Conservation (phyloP, 352 stramenopile genomes). For the Globisporangium yorkense region DNA sequence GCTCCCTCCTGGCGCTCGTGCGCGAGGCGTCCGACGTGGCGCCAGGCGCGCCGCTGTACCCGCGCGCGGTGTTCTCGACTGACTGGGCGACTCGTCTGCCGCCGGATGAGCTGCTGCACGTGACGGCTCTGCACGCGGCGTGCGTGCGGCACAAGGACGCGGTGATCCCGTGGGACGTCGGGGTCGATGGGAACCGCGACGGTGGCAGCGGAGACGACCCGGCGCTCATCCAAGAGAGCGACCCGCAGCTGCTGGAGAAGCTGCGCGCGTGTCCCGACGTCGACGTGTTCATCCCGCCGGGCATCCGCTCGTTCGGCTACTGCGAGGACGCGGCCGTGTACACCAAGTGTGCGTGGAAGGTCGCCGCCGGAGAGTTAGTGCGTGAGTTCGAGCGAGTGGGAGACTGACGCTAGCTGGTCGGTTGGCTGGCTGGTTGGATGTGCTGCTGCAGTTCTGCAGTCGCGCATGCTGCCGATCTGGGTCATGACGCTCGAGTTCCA, state of each 20-base stretch:
- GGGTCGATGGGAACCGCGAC: slow-evolving; percentile 7
- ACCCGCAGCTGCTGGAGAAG: slow-evolving; percentile 35
- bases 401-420: neutral
- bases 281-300: slow-evolving; percentile 51
- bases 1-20: slow-evolving; percentile 12
- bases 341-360: slow-evolving; percentile 37
- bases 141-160: slow-evolving; percentile 24
- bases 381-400: slow-evolving; percentile 7
- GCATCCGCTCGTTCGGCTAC: slow-evolving; percentile 51
- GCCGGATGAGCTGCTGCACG: slow-evolving; percentile 31
- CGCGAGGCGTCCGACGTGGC: slow-evolving; percentile 5
- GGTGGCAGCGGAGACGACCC: slow-evolving; percentile 3
- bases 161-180: slow-evolving; percentile 27
- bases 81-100: slow-evolving; percentile 16
- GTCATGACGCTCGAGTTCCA: slow-evolving; percentile 31
- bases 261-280: slow-evolving; percentile 44
- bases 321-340: slow-evolving; percentile 65
- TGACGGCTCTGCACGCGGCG: slow-evolving; percentile 26
- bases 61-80: slow-evolving; percentile 9
- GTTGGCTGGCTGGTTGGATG: neutral
- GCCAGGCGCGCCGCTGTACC: slow-evolving; percentile 2
- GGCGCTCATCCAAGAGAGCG: slow-evolving; percentile 21
- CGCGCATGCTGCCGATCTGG: slow-evolving; percentile 40
- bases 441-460: slow-evolving; percentile 22
- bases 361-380: neutral